Base-by-base conservation (phyloP, 176 grass and related monocot species). In the Melocanna baccifera region DNA sequence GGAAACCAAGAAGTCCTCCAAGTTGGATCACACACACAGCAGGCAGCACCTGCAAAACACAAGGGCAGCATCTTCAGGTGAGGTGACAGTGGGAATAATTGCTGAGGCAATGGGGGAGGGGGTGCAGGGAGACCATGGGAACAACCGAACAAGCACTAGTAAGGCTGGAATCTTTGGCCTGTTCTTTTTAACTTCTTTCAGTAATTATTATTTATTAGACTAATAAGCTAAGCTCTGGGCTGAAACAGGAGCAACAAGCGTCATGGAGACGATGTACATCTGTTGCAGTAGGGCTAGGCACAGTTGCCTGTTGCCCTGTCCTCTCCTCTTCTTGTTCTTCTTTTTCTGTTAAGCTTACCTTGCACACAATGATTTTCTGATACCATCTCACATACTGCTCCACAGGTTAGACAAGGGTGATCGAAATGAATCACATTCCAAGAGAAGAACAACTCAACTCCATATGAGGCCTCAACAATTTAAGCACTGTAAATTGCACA, bases 61-160 rank as follows among this genome's bases (percentile, higher is more conserved):
- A 86, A 90, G 81, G 71, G 84, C 81, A 80, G 91, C 74, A 91
- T 86, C 82, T 82, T 87, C 86, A 70, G 82, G 85, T 73, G 50
- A 85, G 86, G 84, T 84, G 89, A 97, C 94, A 91, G 69, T 73
- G 57, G 63, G 94, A 92, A 93, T 91, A 86, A 91, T 91, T 87
- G 65, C 22, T 67, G 71, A 83, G 63, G 84, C 84, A 93, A 93
- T 76, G 89, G 78, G 86, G 90, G 69, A n/a, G n/a, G n/a, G n/a
- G n/a, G n/a, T n/a, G n/a, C n/a, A n/a, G n/a, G n/a, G n/a, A n/a
- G n/a, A n/a, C n/a, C n/a, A n/a, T n/a, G n/a, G n/a, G n/a, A n/a
- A n/a, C n/a, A n/a, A n/a, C n/a, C n/a, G n/a, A n/a, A n/a, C n/a
- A n/a, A n/a, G n/a, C n/a, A n/a, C n/a, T n/a, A n/a, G n/a, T n/a